Conservation (phyloP, 768 basidiomycete species). For the Phanerochaete carnosa region DNA sequence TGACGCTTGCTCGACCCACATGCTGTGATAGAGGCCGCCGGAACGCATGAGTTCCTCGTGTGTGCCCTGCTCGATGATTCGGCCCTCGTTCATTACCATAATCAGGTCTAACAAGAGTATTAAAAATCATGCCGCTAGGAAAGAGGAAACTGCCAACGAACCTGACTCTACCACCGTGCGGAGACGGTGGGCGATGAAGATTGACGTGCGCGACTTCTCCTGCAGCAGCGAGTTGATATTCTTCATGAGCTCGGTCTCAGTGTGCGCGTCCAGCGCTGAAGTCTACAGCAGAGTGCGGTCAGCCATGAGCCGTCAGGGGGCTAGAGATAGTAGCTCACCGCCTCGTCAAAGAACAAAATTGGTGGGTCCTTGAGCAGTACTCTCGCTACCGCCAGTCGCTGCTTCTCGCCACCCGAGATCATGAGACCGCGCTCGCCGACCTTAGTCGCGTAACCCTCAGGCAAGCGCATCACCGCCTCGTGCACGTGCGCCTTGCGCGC, state of each 20-base stretch:
- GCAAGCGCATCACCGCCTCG: conserved; percentile 71
- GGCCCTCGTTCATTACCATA: conserved; percentile 89
- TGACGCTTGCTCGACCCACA: conserved; percentile 77
- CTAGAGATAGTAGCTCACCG: conserved; percentile 50
- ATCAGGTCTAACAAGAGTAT: conserved; percentile 65
- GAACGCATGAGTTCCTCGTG: conserved; percentile 79
- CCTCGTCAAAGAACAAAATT: conserved; percentile 98
- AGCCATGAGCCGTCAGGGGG: not conserved
- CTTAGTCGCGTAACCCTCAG: conserved; percentile 84
- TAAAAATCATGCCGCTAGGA: not conserved
- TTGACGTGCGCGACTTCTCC: conserved; percentile 81
- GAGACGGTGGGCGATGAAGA: conserved; percentile 94
- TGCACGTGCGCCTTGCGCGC: conserved; percentile 87
- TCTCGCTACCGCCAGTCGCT: conserved; percentile 90
- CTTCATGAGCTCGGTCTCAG: conserved; percentile 91
- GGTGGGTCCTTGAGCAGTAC: conserved; percentile 92
- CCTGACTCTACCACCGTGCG: conserved; percentile 91
- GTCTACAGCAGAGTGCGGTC: conserved; percentile 51
- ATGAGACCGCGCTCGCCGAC: conserved; percentile 97
- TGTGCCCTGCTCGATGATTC: conserved; percentile 89
- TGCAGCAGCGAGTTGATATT: conserved; percentile 82
- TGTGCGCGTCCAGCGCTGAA: conserved; percentile 92
- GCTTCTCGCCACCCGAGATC: conserved; percentile 99
- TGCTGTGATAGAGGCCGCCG: conserved; percentile 70
- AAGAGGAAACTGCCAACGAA: conserved; percentile 20